Evolutionary conservation across 2,329 filamentous ascomycete genomes (phyloP), one percentile per base, ranked within the genome.

Genomic region (Phoma herbarum): DNA sequence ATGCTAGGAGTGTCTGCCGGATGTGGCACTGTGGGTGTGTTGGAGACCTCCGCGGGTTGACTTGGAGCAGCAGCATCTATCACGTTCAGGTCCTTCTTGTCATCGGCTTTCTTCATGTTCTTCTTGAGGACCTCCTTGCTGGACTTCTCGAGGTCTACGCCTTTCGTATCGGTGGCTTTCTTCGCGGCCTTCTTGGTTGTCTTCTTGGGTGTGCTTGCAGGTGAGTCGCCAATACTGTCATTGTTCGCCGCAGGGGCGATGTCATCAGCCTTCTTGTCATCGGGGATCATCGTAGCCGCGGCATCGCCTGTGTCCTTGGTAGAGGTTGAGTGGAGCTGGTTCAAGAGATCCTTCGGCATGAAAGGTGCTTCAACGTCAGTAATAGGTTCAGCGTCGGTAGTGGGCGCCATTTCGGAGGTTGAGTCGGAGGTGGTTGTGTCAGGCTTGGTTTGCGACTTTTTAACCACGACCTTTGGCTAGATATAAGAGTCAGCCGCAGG

Each of bases 401-500:
- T 10, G 41, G 41, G 14, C 7, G 25, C 26, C 46, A 31, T 51
- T 9, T 46, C 41, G 20, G 47, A 28, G 16, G 42, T 23, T 35
- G 43, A 29, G 26, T 2, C 8, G n/a, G 42, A n/a, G 20, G 35
- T 41, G 8, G 28, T n/a, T 20, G 31, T 22, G 23, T 35, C 31
- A 3, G 33, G 7, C 29, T 53, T 52, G 31, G 18, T 45, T 3
- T 25, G 18, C 28, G 42, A 12, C 51, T 60, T 64, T 14, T 25
- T 58, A 18, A 55, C 16, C 14, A 51, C 11, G 11, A 48, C 45
- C 28, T 54, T 45, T 2, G 54, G 46, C 59, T 60, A 48, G 23
- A 46, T 29, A 26, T 45, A 37, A 23, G 10, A 9, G 46, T 60
- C 25, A 63, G 60, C 35, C 28, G 33, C 12, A 45, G 42, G 33